Evolutionary conservation across 1,284 basidiomycete genomes (phyloP), one percentile per base, ranked within the genome.

Genomic region (Paramarasmius palmivorus): DNA sequence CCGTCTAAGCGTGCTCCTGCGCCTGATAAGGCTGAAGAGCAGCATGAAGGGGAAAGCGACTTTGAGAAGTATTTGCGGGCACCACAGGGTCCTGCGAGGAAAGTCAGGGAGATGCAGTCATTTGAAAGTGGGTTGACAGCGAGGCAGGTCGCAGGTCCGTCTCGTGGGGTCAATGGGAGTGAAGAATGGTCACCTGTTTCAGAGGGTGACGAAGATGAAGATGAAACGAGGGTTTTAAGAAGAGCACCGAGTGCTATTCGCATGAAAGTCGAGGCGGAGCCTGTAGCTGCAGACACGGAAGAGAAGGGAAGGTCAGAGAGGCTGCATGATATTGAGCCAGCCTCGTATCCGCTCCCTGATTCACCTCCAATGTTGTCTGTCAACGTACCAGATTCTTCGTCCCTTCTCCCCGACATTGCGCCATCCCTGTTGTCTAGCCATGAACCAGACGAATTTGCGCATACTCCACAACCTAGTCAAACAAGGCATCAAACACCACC

Each of bases 121-220:
- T 92, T 92, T 61, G 90, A 92, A 60, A 90, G 87, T 2, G 84
- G 82, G 0, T 67, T 88, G 46, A 92, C 90, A 0, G 88, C 88
- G 0, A 78, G 83, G 25, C 86, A 78, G 54, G 63, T 61, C 32
- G 76, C 20, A 19, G 26, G 12, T 32, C 29, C 29, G 12, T 32
- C 29, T 32, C n/a, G 32, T 32, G 23, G 42, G 23, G 20, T 22
- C 5, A 40, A 22, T 22, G 38, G 77, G 44, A 52, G 64, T 47
- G 59, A 59, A 39, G 56, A 59, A 56, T 55, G 48, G 48, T 45
- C 54, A 6, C 20, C 12, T 42, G 41, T 14, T n/a, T n/a, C 25
- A 22, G 20, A 22, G 8, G 38, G 20, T 6, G 38, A 22, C 8
- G 38, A 40, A 8, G 38, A 40, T 40, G 17, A 49, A 38, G 41